Percentiles rank a stretch among this genome's conserved stretches.
Conservation (phyloP, 208 protist species). For the Zelonia costaricensis region DNA sequence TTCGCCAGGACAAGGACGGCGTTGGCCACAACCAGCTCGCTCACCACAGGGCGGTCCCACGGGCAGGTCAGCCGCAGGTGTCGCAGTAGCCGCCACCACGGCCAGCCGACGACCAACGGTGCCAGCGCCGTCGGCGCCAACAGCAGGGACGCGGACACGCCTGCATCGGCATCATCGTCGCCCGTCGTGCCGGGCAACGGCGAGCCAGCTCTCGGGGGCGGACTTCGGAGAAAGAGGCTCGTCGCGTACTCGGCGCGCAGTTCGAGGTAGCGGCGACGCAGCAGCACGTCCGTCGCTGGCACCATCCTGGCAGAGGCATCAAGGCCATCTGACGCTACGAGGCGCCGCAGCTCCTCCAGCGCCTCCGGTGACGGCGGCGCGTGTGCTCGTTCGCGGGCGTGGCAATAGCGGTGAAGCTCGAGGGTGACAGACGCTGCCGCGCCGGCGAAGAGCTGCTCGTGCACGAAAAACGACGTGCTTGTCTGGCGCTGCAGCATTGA, state of each 20-base stretch:
- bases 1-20: slow-evolving; percentile 60
- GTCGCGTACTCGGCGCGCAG: slow-evolving; percentile 52
- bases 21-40: slow-evolving; percentile 69
- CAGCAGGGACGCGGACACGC: neutral
- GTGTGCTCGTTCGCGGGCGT: slow-evolving; percentile 1
- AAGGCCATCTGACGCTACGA: neutral
- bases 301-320: neutral
- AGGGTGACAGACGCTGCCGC: slow-evolving; percentile 6
- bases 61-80: slow-evolving; percentile 40
- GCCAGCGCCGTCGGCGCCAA: slow-evolving; percentile 1
- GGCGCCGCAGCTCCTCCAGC: neutral
- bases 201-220: too few species aligned
- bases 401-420: slow-evolving; percentile 17
- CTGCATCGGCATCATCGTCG: neutral
- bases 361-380: slow-evolving; percentile 13
- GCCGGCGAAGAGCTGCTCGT: slow-evolving; percentile 18
- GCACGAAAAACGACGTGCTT: slow-evolving; percentile 16
- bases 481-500: slow-evolving; percentile 5
- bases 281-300: slow-evolving; percentile 3
- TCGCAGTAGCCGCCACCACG: slow-evolving; percentile 57
- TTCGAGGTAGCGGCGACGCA: slow-evolving; percentile 42
- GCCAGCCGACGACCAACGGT: slow-evolving; percentile 6
- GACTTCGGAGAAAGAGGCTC: slow-evolving; percentile 74
- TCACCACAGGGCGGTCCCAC: slow-evolving; percentile 30
- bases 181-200: slow-evolving; percentile 7